Evolutionary conservation across 2,329 filamentous ascomycete genomes (phyloP), one percentile per base, ranked within the genome.

Genomic region (Fusarium equiseti): DNA sequence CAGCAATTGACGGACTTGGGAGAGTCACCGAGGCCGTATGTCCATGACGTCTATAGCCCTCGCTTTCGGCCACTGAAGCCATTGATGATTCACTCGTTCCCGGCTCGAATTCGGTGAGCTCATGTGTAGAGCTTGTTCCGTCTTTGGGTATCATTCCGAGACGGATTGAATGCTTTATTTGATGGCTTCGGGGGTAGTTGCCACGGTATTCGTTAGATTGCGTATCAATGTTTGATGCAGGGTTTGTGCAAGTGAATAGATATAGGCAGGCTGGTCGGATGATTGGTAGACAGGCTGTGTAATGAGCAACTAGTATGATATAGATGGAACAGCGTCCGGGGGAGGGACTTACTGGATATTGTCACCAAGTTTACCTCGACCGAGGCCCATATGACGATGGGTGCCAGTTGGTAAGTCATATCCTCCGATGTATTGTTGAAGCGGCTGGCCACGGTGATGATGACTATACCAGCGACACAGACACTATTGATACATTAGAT

Each of bases 361-460:
- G 66, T 75, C 4, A 75, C 67, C 3, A 75, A 31, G 18, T 75
- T 73, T 2, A 74, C 73, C 29, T 75, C 73, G 0, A 73, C 71
- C 2, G 71, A 70, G 1, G 73, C 73, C 73, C 73, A 75, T 22
- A 71, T 61, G 2, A 75, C 59, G 10, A 75, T 63, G 1, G 60
- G 46, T 5, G 58, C 50, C 6, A 75, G 18, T 22, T 73, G 66
- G 51, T 63, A 75, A 11, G 73, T 68, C 50, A 75, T 51, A 20
- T 75, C 73, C 6, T 20, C 10, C 3, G 73, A 75, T 3, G 46
- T 55, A 16, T 68, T 53, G 20, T 75, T 49, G 11, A 71, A 68
- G 15, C 20, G 12, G 13, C 58, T 59, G 7, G 73, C 63, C 15
- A 67, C 63, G 3, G 46, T 62, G 18, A 75, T 62, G 18, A 75